Evolutionary conservation across 1,139 yeast genomes (phyloP), one percentile per base, ranked within the genome.

Genomic region (Debaryomycetaceae sp.): DNA sequence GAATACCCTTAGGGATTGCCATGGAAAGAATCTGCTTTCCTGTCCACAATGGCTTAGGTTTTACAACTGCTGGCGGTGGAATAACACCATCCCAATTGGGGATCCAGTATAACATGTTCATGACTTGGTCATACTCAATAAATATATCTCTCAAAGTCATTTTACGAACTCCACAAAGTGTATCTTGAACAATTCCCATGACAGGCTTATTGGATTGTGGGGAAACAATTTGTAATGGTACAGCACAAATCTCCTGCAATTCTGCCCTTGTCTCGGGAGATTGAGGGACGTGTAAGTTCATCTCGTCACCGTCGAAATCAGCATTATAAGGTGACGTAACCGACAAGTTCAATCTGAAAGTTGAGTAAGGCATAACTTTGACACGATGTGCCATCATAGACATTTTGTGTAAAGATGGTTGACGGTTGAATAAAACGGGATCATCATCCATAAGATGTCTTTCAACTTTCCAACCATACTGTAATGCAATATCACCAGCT

Each of bases 371-470:
- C 96, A 94, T 91, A 38, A 92, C 98, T 61, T 87, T 89, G 31
- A 92, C 98, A 69, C 97, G 80, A 63, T 94, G 99, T n/a, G 97
- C 96, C 98, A 94, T 94, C 98, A 94, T 94, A 45, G 98, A 89
- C 98, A 94, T 92, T 67, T 94, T 94, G 70, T 94, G 99, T 66
- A 94, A 75, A 29, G 98, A 92, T 39, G 99, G 98, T 71, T 94
- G 99, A 77, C 99, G 96, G 63, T 92, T 92, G 75, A 92, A 92
- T 56, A 92, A 78, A 28, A 92, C 98, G 3, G 98, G 98, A 61
- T 92, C 99, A 56, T 91, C 80, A 63, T 92, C 98, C 86, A 89
- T 87, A 56, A 92, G 78, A 63, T 92, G 99, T 64, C 99, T 89
- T 65, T 94, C 98, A 44, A 94, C 98, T 62, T 87, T 89, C 98